These are phyloP conservation scores for Erodium texanum DNA, from an alignment of 441 rosid species.

Conservation along the genomic window DNA sequence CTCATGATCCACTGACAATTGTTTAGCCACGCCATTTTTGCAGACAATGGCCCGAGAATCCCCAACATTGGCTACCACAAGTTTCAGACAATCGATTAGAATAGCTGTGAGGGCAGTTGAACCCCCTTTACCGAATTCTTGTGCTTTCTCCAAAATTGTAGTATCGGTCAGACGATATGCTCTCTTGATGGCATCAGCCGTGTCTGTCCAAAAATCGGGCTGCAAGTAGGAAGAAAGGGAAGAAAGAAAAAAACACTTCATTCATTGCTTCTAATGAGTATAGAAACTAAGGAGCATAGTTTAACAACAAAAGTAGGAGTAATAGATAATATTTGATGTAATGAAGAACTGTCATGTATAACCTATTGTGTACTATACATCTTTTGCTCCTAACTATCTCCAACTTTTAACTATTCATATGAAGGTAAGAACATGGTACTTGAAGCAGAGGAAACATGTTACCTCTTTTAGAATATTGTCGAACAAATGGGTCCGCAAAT, in stretches of 20 bases:
- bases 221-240: conserved; percentile 18
- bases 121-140: conserved; percentile 72
- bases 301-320: not conserved
- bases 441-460: conserved; percentile 3
- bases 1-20: conserved; percentile 79
- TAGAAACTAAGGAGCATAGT: not conserved
- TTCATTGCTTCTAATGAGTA: not conserved
- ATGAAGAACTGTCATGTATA: not conserved
- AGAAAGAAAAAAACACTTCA: not conserved
- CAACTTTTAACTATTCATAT: no score
- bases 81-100: conserved; percentile 52
- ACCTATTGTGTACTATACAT: no score
- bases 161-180: conserved; percentile 60
- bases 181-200: conserved; percentile 56
- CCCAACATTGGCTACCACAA: conserved; percentile 82
- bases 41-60: conserved; percentile 83
- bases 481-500: conserved; percentile 58
- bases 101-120: conserved; percentile 93
- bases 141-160: conserved; percentile 53
- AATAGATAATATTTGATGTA: no score
- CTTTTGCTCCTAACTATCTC: no score
- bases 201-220: conserved; percentile 70
- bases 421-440: no score
- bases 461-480: conserved; percentile 80
- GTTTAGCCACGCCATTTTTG: conserved; percentile 57